phyloP scores from a whole-genome alignment of 2,329 filamentous ascomycete genomes.

The Thielaviopsis euricoi region DNA sequence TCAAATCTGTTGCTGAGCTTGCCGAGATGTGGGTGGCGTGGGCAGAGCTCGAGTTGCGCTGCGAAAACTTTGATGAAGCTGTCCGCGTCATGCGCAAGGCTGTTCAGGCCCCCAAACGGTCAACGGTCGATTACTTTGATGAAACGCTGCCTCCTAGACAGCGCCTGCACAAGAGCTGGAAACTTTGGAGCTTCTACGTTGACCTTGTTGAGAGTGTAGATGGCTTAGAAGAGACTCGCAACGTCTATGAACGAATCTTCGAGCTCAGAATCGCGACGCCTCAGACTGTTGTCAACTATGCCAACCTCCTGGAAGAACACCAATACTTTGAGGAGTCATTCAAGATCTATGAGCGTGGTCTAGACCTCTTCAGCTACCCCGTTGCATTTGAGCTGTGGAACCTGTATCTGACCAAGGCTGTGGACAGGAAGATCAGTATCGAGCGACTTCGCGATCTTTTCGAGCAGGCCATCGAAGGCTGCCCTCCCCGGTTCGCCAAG shows the following conservation, averaged over 20 bases:
- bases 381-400: slow-evolving; percentile 99
- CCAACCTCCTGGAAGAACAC: slow-evolving; percentile 85
- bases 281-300: slow-evolving; percentile 96
- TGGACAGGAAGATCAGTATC: slow-evolving; percentile 89
- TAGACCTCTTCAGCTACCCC: slow-evolving; percentile 97
- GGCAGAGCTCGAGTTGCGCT: slow-evolving; percentile 94
- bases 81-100: slow-evolving; percentile 95
- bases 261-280: slow-evolving; percentile 95
- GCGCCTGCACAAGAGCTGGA: slow-evolving; percentile 97
- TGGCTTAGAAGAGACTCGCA: slow-evolving; percentile 77
- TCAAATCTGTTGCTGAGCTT: slow-evolving; percentile 91
- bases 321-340: slow-evolving; percentile 95
- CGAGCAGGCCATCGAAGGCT: slow-evolving; percentile 89
- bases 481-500: slow-evolving; percentile 90
- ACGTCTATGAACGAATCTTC: slow-evolving; percentile 93
- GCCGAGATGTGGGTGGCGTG: slow-evolving; percentile 99
- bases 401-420: slow-evolving; percentile 89
- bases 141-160: slow-evolving; percentile 88
- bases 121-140: slow-evolving; percentile 98
- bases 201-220: slow-evolving; percentile 92
- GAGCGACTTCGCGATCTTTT: slow-evolving; percentile 89
- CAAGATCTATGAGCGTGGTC: slow-evolving; percentile 88
- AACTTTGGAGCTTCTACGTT: slow-evolving; percentile 98
- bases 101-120: slow-evolving; percentile 88
- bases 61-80: slow-evolving; percentile 89